phyloP scores from a whole-genome alignment of 2,329 filamentous ascomycete genomes.

The Pyrenophora seminiperda region DNA sequence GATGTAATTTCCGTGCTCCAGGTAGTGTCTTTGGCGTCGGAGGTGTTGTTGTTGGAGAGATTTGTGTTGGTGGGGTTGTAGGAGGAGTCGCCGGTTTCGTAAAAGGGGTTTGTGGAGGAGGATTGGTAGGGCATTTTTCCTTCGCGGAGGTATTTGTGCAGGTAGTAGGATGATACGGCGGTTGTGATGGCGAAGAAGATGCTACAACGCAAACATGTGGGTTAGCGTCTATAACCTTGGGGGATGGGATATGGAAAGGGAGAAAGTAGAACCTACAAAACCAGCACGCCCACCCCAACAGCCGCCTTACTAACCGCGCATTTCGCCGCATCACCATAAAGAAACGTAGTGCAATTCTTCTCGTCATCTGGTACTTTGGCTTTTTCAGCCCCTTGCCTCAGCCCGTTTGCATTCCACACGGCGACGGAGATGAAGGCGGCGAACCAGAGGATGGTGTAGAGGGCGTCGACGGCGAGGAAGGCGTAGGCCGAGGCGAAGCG shows the following conservation, averaged over 20 bases:
- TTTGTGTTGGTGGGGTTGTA: slow-evolving; percentile 3
- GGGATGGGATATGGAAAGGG: neutral
- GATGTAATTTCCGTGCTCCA: slow-evolving; percentile 53
- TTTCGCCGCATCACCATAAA: slow-evolving; percentile 60
- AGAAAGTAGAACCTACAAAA: slow-evolving; percentile 56
- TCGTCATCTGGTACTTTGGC: slow-evolving; percentile 49
- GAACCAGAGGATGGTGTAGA: slow-evolving; percentile 63
- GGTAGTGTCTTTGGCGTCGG: slow-evolving; percentile 45
- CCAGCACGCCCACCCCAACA: slow-evolving; percentile 61
- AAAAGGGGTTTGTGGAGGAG: slow-evolving; percentile 53
- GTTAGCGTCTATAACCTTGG: neutral
- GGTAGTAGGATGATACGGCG: slow-evolving; percentile 60
- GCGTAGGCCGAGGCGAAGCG: slow-evolving; percentile 66
- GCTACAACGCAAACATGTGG: too few relatives aligned
- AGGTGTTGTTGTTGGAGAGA: too few relatives aligned
- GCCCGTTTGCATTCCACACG: slow-evolving; percentile 61
- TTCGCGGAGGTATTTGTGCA: slow-evolving; percentile 62
- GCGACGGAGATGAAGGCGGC: slow-evolving; percentile 62
- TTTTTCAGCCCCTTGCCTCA: slow-evolving; percentile 55
- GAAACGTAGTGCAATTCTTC: slow-evolving; percentile 60
- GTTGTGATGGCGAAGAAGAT: slow-evolving; percentile 60
- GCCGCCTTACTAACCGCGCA: slow-evolving; percentile 63
- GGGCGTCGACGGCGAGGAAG: slow-evolving; percentile 60
- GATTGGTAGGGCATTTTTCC: slow-evolving; percentile 58
- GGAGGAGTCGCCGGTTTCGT: slow-evolving; percentile 39